Evolutionary conservation across 768 basidiomycete genomes (phyloP), one percentile per base, ranked within the genome.

Genomic region (Hydnomerulius pinastri): DNA sequence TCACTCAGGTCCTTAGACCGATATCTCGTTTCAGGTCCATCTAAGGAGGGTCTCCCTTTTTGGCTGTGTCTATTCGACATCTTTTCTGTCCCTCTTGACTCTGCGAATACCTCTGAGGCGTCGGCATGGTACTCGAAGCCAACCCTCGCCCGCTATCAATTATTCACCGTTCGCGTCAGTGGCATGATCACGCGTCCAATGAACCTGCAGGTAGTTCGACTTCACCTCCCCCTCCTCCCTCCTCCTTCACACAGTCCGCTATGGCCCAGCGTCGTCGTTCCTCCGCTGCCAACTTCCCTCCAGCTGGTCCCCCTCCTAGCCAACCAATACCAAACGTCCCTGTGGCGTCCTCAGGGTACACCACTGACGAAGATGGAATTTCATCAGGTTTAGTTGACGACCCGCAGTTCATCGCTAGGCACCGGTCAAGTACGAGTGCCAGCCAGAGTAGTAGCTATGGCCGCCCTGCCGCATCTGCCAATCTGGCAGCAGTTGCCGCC

Each of bases 301-400:
- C 87, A 6, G 79, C 84, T 32, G 82, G 72, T 3, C 88, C 88
- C 17, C 88, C 88, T 36, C 88, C 88, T 18, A 81, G 74, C 60
- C 79, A 82, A 58, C 88, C 88, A 42, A 90, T 90, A 51, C 88
- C 88, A 43, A 82, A 74, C 58, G 60, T 88, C 29, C 88, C 88
- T 33, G 57, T 65, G 15, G 57, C 68, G 25, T 59, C 65, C 23
- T 50, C 59, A 18, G 43, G 38, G 33, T 41, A 46, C 47, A n/a
- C 51, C 33, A 53, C 47, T 28, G 56, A 59, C 49, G 60, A 56
- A 18, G 65, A 60, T 23, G n/a, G 42, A 53, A 51, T 41, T 51
- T 63, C 50, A 23, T 48, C 49, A 51, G 57, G 62, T 29, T 60
- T 63, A 27, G 53, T 63, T 30, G 68, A 67, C 46, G 68, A 68